phyloP scores from a whole-genome alignment of 169 alveolate genomes.

The Plasmodium malariae region DNA sequence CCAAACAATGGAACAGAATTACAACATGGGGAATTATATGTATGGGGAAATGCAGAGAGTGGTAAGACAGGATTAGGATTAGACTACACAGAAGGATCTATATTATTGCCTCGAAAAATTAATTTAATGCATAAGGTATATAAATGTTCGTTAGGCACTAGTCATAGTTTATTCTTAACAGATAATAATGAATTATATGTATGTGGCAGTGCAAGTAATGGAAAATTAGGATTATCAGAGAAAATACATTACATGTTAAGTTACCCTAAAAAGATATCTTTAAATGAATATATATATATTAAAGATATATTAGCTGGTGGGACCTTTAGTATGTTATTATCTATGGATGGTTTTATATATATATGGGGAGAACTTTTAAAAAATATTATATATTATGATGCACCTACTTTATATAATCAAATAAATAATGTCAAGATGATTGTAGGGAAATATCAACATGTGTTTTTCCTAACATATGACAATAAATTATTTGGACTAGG shows the following conservation, averaged over 20 bases:
- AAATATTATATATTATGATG: conserved; percentile 30
- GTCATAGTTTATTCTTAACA: conserved; percentile 86
- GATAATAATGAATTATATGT: conserved; percentile 83
- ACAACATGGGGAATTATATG: conserved; percentile 86
- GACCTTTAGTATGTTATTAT: conserved; percentile 80
- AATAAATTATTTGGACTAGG: conserved; percentile 61
- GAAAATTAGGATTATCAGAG: conserved; percentile 82
- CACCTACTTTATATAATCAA: conserved; percentile 46
- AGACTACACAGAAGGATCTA: conserved; percentile 78
- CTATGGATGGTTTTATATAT: conserved; percentile 81
- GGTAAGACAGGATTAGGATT: conserved; percentile 92
- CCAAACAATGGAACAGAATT: conserved; percentile 25
- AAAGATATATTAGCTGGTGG: conserved; percentile 82
- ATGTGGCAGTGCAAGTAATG: conserved; percentile 90
- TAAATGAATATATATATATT: conserved; percentile 70
- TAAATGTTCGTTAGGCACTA: conserved; percentile 86
- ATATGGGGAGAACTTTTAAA: conserved; percentile 82
- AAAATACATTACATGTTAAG: conserved; percentile 19
- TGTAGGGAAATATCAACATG: conserved; percentile 24
- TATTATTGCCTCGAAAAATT: conserved; percentile 87
- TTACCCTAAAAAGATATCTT: conserved; percentile 42
- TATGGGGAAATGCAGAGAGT: conserved; percentile 91
- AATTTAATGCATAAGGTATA: conserved; percentile 80
- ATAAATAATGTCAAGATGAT: conserved; percentile 74
- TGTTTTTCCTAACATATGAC: conserved; percentile 40